Conservation (phyloP, 495 filamentous ascomycete species). For the Trichodelitschia bisporula region DNA sequence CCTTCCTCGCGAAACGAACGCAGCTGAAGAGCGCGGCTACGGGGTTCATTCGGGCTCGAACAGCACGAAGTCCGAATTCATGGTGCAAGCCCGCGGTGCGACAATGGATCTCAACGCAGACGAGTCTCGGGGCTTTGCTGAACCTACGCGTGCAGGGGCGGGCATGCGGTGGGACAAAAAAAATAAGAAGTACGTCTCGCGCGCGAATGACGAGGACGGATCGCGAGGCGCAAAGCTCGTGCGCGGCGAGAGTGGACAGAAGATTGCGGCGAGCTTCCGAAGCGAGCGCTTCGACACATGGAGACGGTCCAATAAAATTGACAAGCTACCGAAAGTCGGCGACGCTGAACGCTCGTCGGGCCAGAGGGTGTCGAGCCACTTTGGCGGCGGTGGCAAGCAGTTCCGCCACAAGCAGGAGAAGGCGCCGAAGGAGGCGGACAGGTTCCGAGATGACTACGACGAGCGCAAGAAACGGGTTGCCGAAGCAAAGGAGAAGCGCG, state of each 20-base stretch:
- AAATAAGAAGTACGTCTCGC: constrained; percentile 74
- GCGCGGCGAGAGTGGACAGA: constrained; percentile 74
- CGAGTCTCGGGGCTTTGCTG: constrained; percentile 45
- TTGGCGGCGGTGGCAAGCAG: constrained; percentile 19
- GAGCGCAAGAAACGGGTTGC: constrained; percentile 71
- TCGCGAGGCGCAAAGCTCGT: constrained; percentile 66
- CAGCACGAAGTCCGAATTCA: constrained; percentile 40
- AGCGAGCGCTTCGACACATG: constrained; percentile 83
- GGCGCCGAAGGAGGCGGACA: constrained; percentile 83
- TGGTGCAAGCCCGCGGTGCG: constrained; percentile 53
- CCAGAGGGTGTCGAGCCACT: constrained; percentile 8
- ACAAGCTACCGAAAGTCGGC: constrained; percentile 51
- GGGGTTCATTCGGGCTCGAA: constrained; percentile 60
- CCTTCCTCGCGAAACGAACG: constrained; percentile 45
- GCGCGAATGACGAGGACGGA: constrained; percentile 84
- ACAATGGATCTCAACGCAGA: constrained; percentile 81
- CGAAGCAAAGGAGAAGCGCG: constrained; percentile 64
- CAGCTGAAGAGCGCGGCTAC: constrained; percentile 74
- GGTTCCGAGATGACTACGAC: constrained; percentile 68
- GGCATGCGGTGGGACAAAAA: constrained; percentile 94
- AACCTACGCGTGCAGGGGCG: constrained; percentile 35
- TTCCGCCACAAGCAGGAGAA: constrained; percentile 64
- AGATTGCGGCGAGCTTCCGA: constrained; percentile 82
- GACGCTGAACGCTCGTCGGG: constrained; percentile 37
- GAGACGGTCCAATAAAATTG: constrained; percentile 63